Evolutionary conservation across 1,139 yeast genomes (phyloP).

Genomic region (Geotrichum macrosporum): DNA sequence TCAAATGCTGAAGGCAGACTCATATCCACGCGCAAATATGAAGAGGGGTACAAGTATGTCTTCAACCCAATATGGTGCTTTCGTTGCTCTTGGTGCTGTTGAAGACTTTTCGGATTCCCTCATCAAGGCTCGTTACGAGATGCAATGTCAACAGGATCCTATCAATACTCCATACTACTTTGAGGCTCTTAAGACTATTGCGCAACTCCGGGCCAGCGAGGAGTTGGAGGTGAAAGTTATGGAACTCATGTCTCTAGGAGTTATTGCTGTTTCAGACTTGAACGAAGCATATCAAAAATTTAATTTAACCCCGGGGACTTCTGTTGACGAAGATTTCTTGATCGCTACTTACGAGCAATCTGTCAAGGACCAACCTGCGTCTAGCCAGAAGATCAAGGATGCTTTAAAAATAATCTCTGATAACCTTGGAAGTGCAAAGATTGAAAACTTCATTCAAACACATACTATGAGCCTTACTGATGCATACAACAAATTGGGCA

Average conservation of each 20-base stretch:
- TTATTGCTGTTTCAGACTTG: constrained; percentile 60
- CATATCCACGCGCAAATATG: constrained; percentile 5
- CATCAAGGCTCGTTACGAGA: constrained; percentile 58
- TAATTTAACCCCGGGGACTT: constrained; percentile 40
- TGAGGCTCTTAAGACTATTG: constrained; percentile 56
- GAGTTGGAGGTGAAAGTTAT: constrained; percentile 51
- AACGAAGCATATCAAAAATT: constrained; percentile 51
- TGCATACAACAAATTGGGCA: constrained; percentile 44
- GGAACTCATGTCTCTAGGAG: constrained; percentile 52
- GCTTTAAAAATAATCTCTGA: constrained; percentile 29
- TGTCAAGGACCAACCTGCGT: constrained; percentile 22
- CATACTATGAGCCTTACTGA: constrained; percentile 54
- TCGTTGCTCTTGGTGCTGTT: constrained; percentile 48
- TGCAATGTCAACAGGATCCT: constrained; percentile 52
- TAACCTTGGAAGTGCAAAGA: constrained; percentile 38
- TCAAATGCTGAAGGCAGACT: constrained; percentile 2
- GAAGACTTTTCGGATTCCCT: constrained; percentile 59
- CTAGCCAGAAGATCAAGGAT: constrained; percentile 21
- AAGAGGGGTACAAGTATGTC: constrained; percentile 3
- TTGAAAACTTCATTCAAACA: constrained; percentile 47
- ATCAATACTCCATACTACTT: constrained; percentile 55
- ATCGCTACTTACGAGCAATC: constrained; percentile 29
- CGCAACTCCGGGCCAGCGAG: constrained; percentile 46
- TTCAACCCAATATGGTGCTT: constrained; percentile 10
- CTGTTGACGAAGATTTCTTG: constrained; percentile 28